Conservation (phyloP, 2,329 filamentous ascomycete genomes). For the Colletotrichum destructivum region DNA sequence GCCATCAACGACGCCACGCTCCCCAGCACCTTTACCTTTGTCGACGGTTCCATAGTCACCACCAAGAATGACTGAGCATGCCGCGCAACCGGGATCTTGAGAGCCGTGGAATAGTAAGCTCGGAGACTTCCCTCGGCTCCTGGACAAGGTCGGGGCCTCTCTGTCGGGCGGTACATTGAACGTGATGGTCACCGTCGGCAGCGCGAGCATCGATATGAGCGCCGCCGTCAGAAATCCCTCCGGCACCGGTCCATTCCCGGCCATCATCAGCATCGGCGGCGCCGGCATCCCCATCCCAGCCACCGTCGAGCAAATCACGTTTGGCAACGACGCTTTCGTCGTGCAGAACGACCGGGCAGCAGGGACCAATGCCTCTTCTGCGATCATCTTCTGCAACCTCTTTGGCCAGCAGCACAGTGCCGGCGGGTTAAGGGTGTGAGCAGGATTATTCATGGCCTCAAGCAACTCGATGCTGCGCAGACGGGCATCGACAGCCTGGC, state of each 20-base stretch:
- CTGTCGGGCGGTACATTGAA: conserved; percentile 59
- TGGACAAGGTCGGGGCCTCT: conserved; percentile 62
- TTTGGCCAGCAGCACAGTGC: conserved; percentile 70
- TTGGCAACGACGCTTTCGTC: conserved; percentile 72
- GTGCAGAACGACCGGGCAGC: conserved; percentile 61
- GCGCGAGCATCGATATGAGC: conserved; percentile 62
- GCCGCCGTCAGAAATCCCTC: conserved; percentile 59
- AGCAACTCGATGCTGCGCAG: conserved; percentile 61
- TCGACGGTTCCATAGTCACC: conserved; percentile 59
- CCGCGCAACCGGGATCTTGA: conserved; percentile 63
- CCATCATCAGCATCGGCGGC: conserved; percentile 71
- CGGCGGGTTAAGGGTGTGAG: conserved; percentile 72
- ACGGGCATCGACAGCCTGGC: conserved; percentile 64
- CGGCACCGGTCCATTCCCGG: conserved; percentile 64
- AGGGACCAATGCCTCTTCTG: conserved; percentile 73
- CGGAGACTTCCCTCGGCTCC: conserved; percentile 62
- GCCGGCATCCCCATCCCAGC: conserved; percentile 69
- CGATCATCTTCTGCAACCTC: conserved; percentile 70
- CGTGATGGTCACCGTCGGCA: conserved; percentile 61
- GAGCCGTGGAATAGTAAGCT: conserved; percentile 66
- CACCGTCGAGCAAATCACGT: conserved; percentile 70
- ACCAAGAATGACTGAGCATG: conserved; percentile 64
- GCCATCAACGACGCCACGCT: conserved; percentile 56
- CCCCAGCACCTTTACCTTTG: conserved; percentile 64
- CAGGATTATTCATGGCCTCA: conserved; percentile 72